Conservation (phyloP, 768 basidiomycete genomes). For the Sistotremastrum suecicum region DNA sequence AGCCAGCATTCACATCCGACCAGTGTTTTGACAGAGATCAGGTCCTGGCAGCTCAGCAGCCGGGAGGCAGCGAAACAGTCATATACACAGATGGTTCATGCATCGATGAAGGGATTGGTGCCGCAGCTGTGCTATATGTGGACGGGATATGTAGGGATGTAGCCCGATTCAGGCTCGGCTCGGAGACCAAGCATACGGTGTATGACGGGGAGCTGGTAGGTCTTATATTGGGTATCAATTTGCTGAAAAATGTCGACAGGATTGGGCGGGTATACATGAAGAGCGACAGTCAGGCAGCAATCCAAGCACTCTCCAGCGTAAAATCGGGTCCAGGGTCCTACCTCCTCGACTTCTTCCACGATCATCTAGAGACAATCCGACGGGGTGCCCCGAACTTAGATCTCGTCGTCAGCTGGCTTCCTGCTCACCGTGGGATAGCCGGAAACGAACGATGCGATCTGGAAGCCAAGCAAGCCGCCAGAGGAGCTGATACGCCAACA, state of each 20-base stretch:
- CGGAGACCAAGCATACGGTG: not conserved
- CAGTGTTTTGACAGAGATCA: not conserved
- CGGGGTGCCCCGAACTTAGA: too few relatives aligned
- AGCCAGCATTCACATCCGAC: not conserved
- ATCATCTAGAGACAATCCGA: too few relatives aligned
- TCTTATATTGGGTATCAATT: not conserved
- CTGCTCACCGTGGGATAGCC: too few relatives aligned
- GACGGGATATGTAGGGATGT: too few relatives aligned
- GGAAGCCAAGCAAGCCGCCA: too few relatives aligned
- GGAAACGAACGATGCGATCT: too few relatives aligned
- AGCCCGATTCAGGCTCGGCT: too few relatives aligned
- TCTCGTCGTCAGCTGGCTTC: too few relatives aligned
- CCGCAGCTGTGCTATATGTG: constrained; percentile 13
- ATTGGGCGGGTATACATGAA: not conserved
- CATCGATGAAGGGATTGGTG: constrained; percentile 15
- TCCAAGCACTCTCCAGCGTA: not conserved
- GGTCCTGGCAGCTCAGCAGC: constrained; percentile 4
- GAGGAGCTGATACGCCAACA: too few relatives aligned
- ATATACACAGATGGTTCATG: constrained; percentile 19
- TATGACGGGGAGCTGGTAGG: constrained; percentile 2
- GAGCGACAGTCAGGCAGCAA: constrained; percentile 5
- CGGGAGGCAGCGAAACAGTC: not conserved
- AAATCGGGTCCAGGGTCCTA: constrained; percentile 3
- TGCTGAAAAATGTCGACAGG: not conserved
- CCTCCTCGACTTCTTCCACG: constrained; percentile 3